Evolutionary conservation across 257 asterid genomes (phyloP), one percentile per base, ranked within the genome.

Genomic region (Parsonsia alboflavescens): DNA sequence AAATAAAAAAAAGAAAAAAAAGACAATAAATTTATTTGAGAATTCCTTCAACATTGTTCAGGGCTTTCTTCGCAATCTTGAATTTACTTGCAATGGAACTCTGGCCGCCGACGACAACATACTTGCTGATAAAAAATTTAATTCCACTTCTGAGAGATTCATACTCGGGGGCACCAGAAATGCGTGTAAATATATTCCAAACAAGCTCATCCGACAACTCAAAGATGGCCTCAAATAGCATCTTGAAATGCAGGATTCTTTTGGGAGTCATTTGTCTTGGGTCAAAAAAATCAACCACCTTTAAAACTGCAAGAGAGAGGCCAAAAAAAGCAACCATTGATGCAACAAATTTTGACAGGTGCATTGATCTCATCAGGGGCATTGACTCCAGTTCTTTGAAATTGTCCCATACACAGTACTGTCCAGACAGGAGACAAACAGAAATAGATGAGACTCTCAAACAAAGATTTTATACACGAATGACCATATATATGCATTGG

Each of bases 321-420:
- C 92, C 89, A 67, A 86, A 91, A 56, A 90, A 88, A 56, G 85
- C 82, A 67, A 92, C 71, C 96, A 94, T 89, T 77, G 90, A 91
- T 10, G 97, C 96, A 1, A 83, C 79, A 81, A 94, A 92, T 79
- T 90, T 92, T 7, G 98, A 79, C 58, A 95, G 87, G 85, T 95
- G 91, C 96, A 95, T 87, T 52, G 98, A 95, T 86, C 93, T 88
- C 57, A 83, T 61, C 87, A 90, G 85, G 28, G 86, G 70, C 96
- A 85, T 92, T 6, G 93, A 84, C 68, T 90, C 99, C 82, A 95
- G 82, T 75, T 92, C 96, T 86, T 90, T 92, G 87, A 88, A 88
- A 80, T 89, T 96, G 80, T 95, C 99, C 99, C 99, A 95, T 79
- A 92, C 64, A 80, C 99, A 90, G 78, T 85, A 95, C 98, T 95